Conservation (phyloP, 2,329 filamentous ascomycete species). For the Aspergillus ruber region DNA sequence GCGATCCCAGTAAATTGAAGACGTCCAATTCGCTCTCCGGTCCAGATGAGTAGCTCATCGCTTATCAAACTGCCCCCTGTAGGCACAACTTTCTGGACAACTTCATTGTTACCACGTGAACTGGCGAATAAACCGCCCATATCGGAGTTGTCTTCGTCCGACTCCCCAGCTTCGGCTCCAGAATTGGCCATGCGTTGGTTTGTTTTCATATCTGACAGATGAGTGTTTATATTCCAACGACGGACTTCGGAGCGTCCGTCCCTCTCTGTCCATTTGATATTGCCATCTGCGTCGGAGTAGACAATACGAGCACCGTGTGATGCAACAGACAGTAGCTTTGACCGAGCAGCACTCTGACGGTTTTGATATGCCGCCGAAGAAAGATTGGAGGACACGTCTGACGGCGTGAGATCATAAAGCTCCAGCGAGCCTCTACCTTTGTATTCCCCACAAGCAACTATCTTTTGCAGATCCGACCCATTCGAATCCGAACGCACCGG, state of each 20-base stretch:
- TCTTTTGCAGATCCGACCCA: constrained; percentile 53
- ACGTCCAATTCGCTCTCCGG: constrained; percentile 74
- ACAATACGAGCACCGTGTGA: constrained; percentile 77
- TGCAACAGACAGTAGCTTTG: constrained; percentile 73
- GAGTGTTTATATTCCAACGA: constrained; percentile 52
- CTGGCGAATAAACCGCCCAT: constrained; percentile 52
- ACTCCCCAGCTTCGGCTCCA: constrained; percentile 7
- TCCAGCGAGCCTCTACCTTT: constrained; percentile 87
- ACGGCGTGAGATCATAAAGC: constrained; percentile 53
- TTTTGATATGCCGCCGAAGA: constrained; percentile 55
- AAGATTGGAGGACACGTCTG: constrained; percentile 21
- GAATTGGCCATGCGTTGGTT: not conserved
- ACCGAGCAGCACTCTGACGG: constrained; percentile 71
- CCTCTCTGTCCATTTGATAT: constrained; percentile 84
- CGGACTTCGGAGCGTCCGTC: constrained; percentile 59
- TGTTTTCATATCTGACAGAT: constrained; percentile 10
- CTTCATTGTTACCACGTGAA: constrained; percentile 54
- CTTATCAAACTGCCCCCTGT: constrained; percentile 42
- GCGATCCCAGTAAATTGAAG: constrained; percentile 52
- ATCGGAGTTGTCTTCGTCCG: constrained; percentile 29
- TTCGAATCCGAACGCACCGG: constrained; percentile 34
- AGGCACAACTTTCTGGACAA: constrained; percentile 73
- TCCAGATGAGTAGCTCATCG: constrained; percentile 78
- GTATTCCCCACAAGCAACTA: constrained; percentile 83
- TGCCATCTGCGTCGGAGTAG: constrained; percentile 75